phyloP scores from a whole-genome alignment of 257 asterid genomes.

The Echites panduratus region DNA sequence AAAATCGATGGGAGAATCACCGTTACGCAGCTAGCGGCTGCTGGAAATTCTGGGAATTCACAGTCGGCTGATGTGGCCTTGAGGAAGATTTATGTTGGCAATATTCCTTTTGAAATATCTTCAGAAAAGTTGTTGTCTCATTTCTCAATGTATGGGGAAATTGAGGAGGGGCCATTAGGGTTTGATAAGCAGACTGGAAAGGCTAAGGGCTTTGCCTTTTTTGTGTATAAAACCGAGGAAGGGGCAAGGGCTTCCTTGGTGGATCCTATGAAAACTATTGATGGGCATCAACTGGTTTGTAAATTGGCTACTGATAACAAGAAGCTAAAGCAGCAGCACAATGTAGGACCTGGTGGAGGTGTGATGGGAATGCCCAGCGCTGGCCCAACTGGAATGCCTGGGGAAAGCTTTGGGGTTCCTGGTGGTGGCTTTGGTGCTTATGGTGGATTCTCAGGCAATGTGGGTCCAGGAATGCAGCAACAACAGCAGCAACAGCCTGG shows the following conservation, averaged over 20 bases:
- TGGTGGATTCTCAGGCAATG: constrained; percentile 46
- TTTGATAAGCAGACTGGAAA: constrained; percentile 97
- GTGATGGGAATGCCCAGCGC: constrained; percentile 45
- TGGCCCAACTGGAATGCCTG: constrained; percentile 23
- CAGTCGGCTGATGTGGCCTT: constrained; percentile 54
- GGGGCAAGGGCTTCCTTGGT: constrained; percentile 74
- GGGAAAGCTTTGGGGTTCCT: constrained; percentile 42
- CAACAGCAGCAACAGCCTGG: constrained; percentile 49
- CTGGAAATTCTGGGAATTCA: constrained; percentile 61
- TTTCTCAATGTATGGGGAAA: constrained; percentile 77
- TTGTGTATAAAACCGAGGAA: constrained; percentile 87
- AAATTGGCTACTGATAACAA: constrained; percentile 89
- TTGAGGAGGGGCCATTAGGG: constrained; percentile 97
- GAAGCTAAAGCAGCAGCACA: constrained; percentile 67
- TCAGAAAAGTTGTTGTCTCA: constrained; percentile 70
- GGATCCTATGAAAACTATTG: constrained; percentile 70
- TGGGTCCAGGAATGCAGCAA: constrained; percentile 53
- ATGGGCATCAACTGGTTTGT: constrained; percentile 87
- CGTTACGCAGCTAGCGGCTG: constrained; percentile 83
- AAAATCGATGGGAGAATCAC: constrained; percentile 95
- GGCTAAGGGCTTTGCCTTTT: constrained; percentile 88
- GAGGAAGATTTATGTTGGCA: constrained; percentile 95
- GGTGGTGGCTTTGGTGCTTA: constrained; percentile 38
- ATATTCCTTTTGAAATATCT: constrained; percentile 81
- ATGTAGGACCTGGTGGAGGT: constrained; percentile 47